Evolutionary conservation across 108 stramenopile genomes (phyloP), one percentile per base, ranked within the genome.

Genomic region (Aurantiochytrium sp.): DNA sequence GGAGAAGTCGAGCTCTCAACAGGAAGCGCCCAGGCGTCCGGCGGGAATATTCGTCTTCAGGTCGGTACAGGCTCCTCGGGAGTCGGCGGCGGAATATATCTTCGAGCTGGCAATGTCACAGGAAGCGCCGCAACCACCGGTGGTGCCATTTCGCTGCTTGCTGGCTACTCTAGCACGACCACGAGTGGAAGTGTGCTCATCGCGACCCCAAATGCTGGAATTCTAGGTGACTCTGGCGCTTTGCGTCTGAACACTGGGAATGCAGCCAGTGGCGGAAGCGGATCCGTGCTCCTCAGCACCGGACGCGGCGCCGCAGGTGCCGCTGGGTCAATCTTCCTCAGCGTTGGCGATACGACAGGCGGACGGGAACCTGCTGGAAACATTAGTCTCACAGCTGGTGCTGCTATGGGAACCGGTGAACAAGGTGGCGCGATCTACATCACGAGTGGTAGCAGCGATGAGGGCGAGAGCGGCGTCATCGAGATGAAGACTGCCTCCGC

Each of bases 1-100:
- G 92, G 92, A 12, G 90, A 44, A 58, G n/a, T 92, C 16, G 69
- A 89, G 53, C 19, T 92, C 44, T 58, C 83, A 18, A 93, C 92
- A 16, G 92, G 92, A 3, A 58, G 47, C 53, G 69, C 60, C 16
- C 90, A 88, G 21, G 25, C 57, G 5, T 53, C 44, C 5, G 92
- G 92, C 5, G 92, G 92, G 6, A 59, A 88, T 29, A 57, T 93
- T n/a, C 51, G 72, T 45, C 60, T 93, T 18, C 87, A 60, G 12
- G 91, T 91, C 47, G 92, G 92, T 23, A 88, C 73, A 21, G 73
- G 73, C 21, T 10, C 51, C 23, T 10, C 73, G 19, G 73, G 73
- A 6, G 49, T 10, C 5, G 73, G 73, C 45, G 73, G 73, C 10
- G 44, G 12, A 25, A 83, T 83, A 6, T 12, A 25, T 5, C 73